Conservation (phyloP, 1,139 yeast genomes). For the Nadsonia starkeyi-henricii region DNA sequence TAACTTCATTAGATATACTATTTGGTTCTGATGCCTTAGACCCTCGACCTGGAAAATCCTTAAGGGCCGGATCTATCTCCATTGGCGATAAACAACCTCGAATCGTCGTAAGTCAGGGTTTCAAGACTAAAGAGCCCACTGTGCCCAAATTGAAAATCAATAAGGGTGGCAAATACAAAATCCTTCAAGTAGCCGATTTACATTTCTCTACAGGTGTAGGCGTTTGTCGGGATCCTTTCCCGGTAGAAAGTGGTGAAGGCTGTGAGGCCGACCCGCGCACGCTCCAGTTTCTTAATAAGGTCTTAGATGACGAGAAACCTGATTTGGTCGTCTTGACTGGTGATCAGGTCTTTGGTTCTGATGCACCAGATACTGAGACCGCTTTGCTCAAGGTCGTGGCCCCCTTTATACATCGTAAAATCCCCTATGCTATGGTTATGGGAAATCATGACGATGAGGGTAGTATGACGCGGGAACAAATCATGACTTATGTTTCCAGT, state of each 20-base stretch:
- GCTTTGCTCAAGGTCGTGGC: constrained; percentile 63
- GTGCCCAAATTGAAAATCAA: constrained; percentile 26
- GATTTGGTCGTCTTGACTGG: constrained; percentile 77
- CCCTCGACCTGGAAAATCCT: constrained; percentile 61
- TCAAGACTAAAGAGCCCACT: constrained; percentile 19
- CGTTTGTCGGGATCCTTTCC: constrained; percentile 27
- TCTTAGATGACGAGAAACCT: constrained; percentile 61
- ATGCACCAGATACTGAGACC: constrained; percentile 64
- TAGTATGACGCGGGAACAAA: constrained; percentile 40
- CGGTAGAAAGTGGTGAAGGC: constrained; percentile 22
- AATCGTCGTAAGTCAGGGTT: constrained; percentile 25
- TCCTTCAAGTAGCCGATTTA: constrained; percentile 74
- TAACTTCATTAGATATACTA: constrained; percentile 42
- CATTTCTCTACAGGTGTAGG: constrained; percentile 75
- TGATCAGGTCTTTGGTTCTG: constrained; percentile 65
- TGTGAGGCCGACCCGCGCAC: constrained; percentile 74
- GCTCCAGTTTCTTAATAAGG: constrained; percentile 40
- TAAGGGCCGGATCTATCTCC: constrained; percentile 25
- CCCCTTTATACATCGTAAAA: constrained; percentile 49
- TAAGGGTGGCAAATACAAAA: constrained; percentile 42
- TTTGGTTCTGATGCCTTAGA: constrained; percentile 65
- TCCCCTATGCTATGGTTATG: constrained; percentile 70
- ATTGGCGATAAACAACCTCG: constrained; percentile 17
- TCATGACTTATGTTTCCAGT: constrained; percentile 40
- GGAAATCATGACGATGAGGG: constrained; percentile 86